Evolutionary conservation across 2,329 filamentous ascomycete species (phyloP), one percentile per base, ranked within the genome.

Genomic region (Alternaria consortialis): DNA sequence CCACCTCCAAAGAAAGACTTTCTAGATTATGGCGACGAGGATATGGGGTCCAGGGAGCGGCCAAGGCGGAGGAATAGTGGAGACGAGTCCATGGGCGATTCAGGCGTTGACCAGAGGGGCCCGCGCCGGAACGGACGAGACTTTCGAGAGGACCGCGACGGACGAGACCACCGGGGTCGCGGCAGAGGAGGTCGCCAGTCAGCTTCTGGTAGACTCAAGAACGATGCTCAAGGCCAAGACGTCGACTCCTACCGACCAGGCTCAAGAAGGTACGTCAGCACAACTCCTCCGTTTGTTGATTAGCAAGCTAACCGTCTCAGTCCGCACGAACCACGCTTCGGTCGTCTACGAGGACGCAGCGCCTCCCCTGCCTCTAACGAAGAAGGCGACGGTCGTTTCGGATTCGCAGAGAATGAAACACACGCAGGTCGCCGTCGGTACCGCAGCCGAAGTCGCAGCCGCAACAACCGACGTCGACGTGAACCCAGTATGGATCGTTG

Each of bases 31-130:
- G 75, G 70, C 52, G 73, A 72, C 9, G 71, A 72, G 31, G 73
- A 70, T 1, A 64, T 56, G 29, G 64, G 54, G 23, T 65, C 63
- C n/a, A 61, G 65, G 31, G 64, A 76, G 25, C 62, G 53, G 37
- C 25, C 29, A 42, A 68, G 67, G 48, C 60, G 71, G 53, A 66
- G 74, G 67, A 72, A 62, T 50, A 74, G 82, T 0, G 94, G 93
- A 69, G 88, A 91, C 70, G 91, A 89, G 36, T 91, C 87, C 71
- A 90, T 97, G 83, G 97, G 96, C 78, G 93, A 97, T 71, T 68
- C 69, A 7, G 67, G 69, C 9, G 65, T 63, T 27, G 70, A 74
- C 11, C 64, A 66, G 46, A 63, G 71, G 50, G 69, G 73, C 46
- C 66, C 70, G 42, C 66, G 65, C 39, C 68, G 70, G 25, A 67